A percentile compares a stretch with the other conserved stretches of the same genome.
Evolutionary conservation across 1,284 basidiomycete species (phyloP).

Genomic region (Apiotrichum porosum): DNA sequence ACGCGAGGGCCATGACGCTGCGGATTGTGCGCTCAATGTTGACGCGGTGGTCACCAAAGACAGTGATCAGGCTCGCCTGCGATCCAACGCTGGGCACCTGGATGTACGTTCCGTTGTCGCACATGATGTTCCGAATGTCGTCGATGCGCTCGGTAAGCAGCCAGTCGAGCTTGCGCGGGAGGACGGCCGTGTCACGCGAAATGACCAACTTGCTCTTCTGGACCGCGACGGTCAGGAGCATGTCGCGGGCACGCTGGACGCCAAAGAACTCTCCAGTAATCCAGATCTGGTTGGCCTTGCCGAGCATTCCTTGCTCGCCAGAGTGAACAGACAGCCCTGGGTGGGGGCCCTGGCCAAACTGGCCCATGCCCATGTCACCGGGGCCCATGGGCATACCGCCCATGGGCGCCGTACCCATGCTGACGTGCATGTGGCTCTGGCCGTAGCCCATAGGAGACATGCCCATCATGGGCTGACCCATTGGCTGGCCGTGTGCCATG

Average conservation of each 20-base stretch:
- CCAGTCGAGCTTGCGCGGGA: conserved; percentile 97
- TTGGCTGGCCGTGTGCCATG: conserved; percentile 22
- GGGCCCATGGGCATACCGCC: conserved; percentile 19
- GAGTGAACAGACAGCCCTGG: conserved; percentile 38
- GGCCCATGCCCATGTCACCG: conserved; percentile 29
- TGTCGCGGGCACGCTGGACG: conserved; percentile 89
- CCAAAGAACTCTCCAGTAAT: conserved; percentile 98
- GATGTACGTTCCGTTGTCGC: conserved; percentile 93
- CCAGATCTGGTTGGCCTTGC: conserved; percentile 69
- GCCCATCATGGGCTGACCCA: conserved; percentile 19
- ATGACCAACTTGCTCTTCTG: conserved; percentile 90
- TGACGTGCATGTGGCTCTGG: conserved; percentile 37
- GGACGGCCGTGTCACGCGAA: conserved; percentile 85
- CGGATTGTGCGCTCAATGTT: conserved; percentile 93
- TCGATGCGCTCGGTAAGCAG: conserved; percentile 89
- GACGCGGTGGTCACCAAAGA: conserved; percentile 90
- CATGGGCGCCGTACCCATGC: conserved; percentile 36
- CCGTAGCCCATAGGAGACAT: conserved; percentile 22
- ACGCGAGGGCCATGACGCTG: conserved; percentile 91
- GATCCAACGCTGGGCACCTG: conserved; percentile 75
- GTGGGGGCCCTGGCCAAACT: conserved; percentile 35
- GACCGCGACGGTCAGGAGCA: conserved; percentile 81
- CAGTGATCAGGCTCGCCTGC: conserved; percentile 79
- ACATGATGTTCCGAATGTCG: conserved; percentile 85
- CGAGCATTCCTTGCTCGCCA: conserved; percentile 52